A percentile compares a stretch with the other conserved stretches of the same genome.
phyloP scores from a whole-genome alignment of 768 basidiomycete genomes.

The Termitomyces sp. region DNA sequence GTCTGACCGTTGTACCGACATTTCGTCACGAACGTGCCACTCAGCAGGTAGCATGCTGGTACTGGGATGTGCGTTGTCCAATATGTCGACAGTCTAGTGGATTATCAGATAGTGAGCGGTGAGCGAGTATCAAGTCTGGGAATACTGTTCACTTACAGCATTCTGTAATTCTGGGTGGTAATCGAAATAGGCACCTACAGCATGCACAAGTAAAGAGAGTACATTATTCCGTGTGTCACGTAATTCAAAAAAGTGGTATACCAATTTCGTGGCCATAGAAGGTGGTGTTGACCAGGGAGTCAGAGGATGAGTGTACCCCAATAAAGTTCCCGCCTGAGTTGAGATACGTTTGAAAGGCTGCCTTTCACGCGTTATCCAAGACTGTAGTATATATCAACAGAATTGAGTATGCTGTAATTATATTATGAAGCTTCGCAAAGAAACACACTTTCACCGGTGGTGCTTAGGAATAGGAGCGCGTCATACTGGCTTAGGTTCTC shows the following conservation, averaged over 20 bases:
- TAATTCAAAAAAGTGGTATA: constrained; percentile 19
- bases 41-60: constrained; percentile 46
- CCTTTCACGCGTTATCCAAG: constrained; percentile 53
- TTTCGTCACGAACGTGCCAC: constrained; percentile 58
- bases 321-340: constrained; percentile 69
- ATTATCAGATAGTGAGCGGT: background rate
- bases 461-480: constrained; percentile 64
- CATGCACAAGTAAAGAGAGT: background rate
- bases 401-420: background rate
- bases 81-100: constrained; percentile 51
- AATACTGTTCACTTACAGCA: constrained; percentile 40
- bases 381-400: constrained; percentile 32
- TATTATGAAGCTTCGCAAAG: background rate
- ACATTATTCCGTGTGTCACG: background rate
- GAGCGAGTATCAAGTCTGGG: background rate
- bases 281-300: constrained; percentile 51
- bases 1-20: constrained; percentile 33
- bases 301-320: constrained; percentile 64
- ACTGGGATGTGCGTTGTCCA: constrained; percentile 58
- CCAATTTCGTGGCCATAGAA: constrained; percentile 60
- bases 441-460: constrained; percentile 59
- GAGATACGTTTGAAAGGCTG: constrained; percentile 61
- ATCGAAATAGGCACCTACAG: constrained; percentile 61
- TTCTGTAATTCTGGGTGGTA: constrained; percentile 65
- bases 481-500: constrained; percentile 54